Evolutionary conservation across 805 yeast species (phyloP), one percentile per base, ranked within the genome.

Genomic region (Vanderwaltozyma polyspora): DNA sequence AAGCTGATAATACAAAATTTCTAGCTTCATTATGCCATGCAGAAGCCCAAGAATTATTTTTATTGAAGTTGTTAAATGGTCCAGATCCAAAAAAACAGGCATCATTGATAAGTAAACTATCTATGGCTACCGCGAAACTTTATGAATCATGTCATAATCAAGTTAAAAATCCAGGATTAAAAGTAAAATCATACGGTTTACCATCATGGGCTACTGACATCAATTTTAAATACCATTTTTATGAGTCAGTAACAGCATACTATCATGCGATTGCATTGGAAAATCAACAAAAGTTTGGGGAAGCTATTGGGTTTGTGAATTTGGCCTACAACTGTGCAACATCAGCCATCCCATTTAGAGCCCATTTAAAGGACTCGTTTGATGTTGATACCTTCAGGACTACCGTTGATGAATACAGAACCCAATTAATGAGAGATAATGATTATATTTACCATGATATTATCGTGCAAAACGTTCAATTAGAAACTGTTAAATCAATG

Each of bases 21-120:
- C 65, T 89, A 33, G 54, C 67, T 12, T 69, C 68, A 42, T 55
- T 87, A 35, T 74, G 79, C 73, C 62, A 85, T 36, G 91, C 93
- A 0, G 95, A 89, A 55, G 84, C 91, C 3, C 95, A 87, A 52
- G 95, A 91, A 44, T 69, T 80, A 6, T 87, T 89, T 52, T 59
- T 79, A 3, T 53, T 77, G 48, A 79, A 74, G 43, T 72, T 84
- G 25, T 27, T 63, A 14, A 66, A 62, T 37, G 60, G 58, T 3
- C 52, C 60, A 3, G 53, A 52, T 15, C 52, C 70, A 6, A 29
- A 32, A 10, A 70, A 68, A 29, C 80, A 81, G 49, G 74, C 77
- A 28, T 72, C 89, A 0, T 63, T 89, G 51, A 68, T 81, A n/a
- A 65, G 94, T 14, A 84, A 75, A 56, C 66, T 89, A 34, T 74